Conservation (phyloP, 306 rosid genomes). For the Malus orientalis region DNA sequence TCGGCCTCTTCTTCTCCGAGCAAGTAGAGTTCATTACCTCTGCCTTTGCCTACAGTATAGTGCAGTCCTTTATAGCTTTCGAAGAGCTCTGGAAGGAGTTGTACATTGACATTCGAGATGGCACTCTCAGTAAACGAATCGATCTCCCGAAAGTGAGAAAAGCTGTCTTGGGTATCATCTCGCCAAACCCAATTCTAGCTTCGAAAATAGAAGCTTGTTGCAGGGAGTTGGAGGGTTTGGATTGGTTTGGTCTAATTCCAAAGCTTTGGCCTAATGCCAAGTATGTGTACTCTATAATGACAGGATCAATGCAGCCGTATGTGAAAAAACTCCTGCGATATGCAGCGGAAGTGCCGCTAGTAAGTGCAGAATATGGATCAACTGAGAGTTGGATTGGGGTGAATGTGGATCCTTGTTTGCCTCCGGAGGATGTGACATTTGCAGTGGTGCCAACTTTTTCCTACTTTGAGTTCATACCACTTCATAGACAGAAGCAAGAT, state of each 20-base stretch:
- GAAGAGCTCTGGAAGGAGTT: conserved; percentile 68
- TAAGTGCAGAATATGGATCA: conserved; percentile 91
- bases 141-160: conserved; percentile 31
- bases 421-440: conserved; percentile 71
- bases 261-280: conserved; percentile 83
- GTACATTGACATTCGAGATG: conserved; percentile 49
- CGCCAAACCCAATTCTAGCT: conserved; percentile 50
- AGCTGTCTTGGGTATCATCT: conserved; percentile 43
- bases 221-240: conserved; percentile 31
- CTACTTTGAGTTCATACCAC: conserved; percentile 90
- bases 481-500: conserved; percentile 34
- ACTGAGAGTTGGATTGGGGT: conserved; percentile 99
- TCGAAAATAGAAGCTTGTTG: conserved; percentile 38
- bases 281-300: conserved; percentile 81
- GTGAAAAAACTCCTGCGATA: conserved; percentile 68
- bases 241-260: conserved; percentile 68
- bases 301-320: conserved; percentile 88
- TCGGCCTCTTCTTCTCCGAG: conserved; percentile 62
- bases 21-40: conserved; percentile 77
- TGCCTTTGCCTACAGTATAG: conserved; percentile 68
- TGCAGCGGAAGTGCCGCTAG: conserved; percentile 63
- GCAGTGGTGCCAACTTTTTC: conserved; percentile 83
- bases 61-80: conserved; percentile 53
- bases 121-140: conserved; percentile 40
- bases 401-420: conserved; percentile 65